Evolutionary conservation across 2,329 filamentous ascomycete genomes (phyloP).

Genomic region (Sporothrix pseudoabietina): DNA sequence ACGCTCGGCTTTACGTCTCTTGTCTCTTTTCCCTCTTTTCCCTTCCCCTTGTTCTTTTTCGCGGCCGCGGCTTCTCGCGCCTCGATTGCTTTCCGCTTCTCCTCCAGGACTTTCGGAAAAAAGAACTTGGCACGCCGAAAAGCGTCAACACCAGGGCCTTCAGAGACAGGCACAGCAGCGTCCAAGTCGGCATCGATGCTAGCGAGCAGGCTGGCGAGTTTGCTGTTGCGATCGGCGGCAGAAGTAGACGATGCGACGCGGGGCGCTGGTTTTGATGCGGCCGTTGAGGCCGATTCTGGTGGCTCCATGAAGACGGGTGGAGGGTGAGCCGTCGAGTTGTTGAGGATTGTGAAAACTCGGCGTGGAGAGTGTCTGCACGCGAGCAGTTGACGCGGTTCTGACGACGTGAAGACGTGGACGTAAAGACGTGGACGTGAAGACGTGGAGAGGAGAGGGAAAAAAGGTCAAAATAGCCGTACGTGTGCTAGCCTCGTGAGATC

Average conservation of each 20-base stretch:
- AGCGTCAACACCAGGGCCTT: conserved; percentile 47
- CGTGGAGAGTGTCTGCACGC: not conserved
- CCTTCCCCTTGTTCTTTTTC: not conserved
- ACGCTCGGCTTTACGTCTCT: not conserved
- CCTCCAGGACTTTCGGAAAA: conserved; percentile 43
- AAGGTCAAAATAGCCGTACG: not conserved
- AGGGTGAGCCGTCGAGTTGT: not conserved
- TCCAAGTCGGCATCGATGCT: conserved; percentile 23
- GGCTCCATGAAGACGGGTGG: not conserved
- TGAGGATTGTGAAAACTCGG: not conserved
- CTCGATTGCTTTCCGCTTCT: conserved; percentile 32
- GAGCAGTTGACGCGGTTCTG: no score
- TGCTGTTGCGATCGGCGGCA: conserved; percentile 4
- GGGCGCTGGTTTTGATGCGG: not conserved
- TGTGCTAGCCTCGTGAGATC: not conserved
- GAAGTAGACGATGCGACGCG: not conserved
- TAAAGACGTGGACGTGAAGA: not conserved
- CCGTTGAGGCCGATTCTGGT: not conserved
- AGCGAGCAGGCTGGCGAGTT: conserved; percentile 8
- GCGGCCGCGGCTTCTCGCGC: not conserved
- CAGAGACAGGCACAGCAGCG: conserved; percentile 5
- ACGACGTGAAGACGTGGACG: not conserved
- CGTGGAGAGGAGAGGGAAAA: not conserved
- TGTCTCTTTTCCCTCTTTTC: conserved; percentile 26
- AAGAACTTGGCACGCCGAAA: conserved; percentile 56